Percentiles rank a stretch among this genome's conserved stretches.
Evolutionary conservation across 1,284 basidiomycete genomes (phyloP).

Genomic region (Inonotus obliquus): DNA sequence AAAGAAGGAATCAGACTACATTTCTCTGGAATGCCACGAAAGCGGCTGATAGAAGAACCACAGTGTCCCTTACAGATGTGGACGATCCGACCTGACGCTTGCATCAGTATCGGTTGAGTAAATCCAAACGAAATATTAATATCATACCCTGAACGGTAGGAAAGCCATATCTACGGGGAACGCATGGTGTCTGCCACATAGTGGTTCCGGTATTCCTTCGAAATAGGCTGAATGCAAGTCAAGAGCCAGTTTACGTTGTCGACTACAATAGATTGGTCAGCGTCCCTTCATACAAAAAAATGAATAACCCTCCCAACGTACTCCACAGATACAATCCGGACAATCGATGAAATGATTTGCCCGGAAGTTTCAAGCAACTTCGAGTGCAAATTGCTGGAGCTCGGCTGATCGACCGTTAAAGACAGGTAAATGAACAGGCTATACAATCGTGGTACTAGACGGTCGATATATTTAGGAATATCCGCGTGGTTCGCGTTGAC

Average conservation of each 20-base stretch:
- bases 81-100: conserved; percentile 41
- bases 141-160: conserved; percentile 44
- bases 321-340: conserved; percentile 59
- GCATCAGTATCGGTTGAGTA: not conserved
- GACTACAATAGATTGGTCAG: conserved; percentile 30
- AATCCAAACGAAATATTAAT: not conserved
- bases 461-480: conserved; percentile 73
- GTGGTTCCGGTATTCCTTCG: conserved; percentile 45
- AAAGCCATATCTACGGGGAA: conserved; percentile 37
- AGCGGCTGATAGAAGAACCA: conserved; percentile 63
- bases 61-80: conserved; percentile 50
- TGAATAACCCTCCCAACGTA: conserved; percentile 39
- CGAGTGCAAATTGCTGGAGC: conserved; percentile 49
- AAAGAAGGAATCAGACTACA: conserved; percentile 34
- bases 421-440: conserved; percentile 65
- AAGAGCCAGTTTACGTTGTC: conserved; percentile 53
- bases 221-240: conserved; percentile 58
- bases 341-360: conserved; percentile 63
- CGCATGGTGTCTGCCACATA: conserved; percentile 53
- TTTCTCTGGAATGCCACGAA: conserved; percentile 61
- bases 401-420: conserved; percentile 31
- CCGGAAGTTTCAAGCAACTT: conserved; percentile 64
- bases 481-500: conserved; percentile 59
- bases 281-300: conserved; percentile 11
- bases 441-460: conserved; percentile 67